These are phyloP conservation scores for Cytidiella melzeri DNA, from an alignment of 768 basidiomycete genomes.

Conservation along the genomic window DNA sequence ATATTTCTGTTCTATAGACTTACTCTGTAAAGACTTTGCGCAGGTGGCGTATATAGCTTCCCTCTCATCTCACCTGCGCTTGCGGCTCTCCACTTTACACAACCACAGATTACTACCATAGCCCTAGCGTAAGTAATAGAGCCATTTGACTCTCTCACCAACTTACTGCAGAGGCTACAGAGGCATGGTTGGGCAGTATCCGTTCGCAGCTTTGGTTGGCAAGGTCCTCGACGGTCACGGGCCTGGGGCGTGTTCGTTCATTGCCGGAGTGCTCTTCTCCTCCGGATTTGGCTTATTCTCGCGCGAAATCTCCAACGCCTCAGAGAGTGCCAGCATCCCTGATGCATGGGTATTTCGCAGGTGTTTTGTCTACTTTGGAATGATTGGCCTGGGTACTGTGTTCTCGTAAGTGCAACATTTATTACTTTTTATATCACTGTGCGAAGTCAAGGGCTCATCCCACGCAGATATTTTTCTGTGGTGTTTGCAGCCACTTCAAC, in stretches of 20 bases:
- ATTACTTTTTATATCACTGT: not conserved
- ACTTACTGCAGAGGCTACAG: slow-evolving; percentile 40
- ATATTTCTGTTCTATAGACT: not conserved
- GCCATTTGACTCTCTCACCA: not conserved
- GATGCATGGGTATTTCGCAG: slow-evolving; percentile 38
- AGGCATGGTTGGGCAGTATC: slow-evolving; percentile 82
- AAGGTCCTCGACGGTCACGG: slow-evolving; percentile 63
- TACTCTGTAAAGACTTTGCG: slow-evolving; percentile 46
- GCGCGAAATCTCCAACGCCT: slow-evolving; percentile 43
- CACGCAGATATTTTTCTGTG: slow-evolving; percentile 58
- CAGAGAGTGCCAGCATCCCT: slow-evolving; percentile 34
- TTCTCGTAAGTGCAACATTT: slow-evolving; percentile 52
- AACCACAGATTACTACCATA: slow-evolving; percentile 75
- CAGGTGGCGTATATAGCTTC: slow-evolving; percentile 78
- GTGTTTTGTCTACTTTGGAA: slow-evolving; percentile 52
- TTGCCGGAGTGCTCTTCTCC: slow-evolving; percentile 52
- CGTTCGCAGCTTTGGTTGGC: slow-evolving; percentile 64
- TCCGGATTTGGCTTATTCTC: slow-evolving; percentile 60
- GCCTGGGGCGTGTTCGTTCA: slow-evolving; percentile 59
- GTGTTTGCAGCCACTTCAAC: slow-evolving; percentile 70
- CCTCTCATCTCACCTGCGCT: slow-evolving; percentile 66
- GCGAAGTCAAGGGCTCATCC: not conserved
- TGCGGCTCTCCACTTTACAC: slow-evolving; percentile 54
- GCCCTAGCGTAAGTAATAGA: slow-evolving; percentile 55
- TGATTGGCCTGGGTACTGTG: slow-evolving; percentile 63